Percentiles rank a stretch among this genome's conserved stretches.
phyloP scores from a whole-genome alignment of 2,329 filamentous ascomycete species.

The Scedosporium apiospermum region DNA sequence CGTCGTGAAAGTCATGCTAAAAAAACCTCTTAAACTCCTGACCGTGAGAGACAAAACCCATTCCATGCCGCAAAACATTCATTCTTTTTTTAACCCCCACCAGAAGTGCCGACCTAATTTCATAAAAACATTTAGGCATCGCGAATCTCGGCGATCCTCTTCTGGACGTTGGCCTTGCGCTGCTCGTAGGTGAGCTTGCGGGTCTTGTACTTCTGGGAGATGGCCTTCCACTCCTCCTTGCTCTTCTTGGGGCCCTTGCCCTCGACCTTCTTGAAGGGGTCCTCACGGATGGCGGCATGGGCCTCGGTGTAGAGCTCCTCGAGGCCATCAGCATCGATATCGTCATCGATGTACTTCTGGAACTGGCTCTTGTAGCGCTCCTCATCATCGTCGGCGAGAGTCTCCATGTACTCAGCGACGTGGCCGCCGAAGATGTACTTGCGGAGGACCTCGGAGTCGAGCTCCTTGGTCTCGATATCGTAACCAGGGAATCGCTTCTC shows the following conservation, averaged over 20 bases:
- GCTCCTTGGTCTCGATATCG: conserved; percentile 96
- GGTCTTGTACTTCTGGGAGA: conserved; percentile 81
- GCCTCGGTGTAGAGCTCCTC: conserved; percentile 95
- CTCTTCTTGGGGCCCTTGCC: conserved; percentile 73
- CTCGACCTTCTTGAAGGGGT: conserved; percentile 91
- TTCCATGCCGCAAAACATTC: neutral
- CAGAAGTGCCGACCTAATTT: neutral
- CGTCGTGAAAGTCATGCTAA: conserved; percentile 8
- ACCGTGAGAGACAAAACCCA: conserved; percentile 2
- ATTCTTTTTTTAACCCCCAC: neutral
- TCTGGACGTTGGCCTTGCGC: conserved; percentile 75
- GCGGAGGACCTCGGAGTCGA: conserved; percentile 91
- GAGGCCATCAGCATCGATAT: conserved; percentile 89
- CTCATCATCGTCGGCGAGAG: conserved; percentile 97
- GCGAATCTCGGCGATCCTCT: conserved; percentile 79
- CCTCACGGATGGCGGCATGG: conserved; percentile 93
- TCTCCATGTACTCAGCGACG: conserved; percentile 99
- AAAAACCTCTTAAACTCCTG: conserved; percentile 4
- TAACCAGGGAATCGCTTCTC: conserved; percentile 99
- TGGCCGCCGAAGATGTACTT: conserved; percentile 99
- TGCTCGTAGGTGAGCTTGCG: conserved; percentile 73
- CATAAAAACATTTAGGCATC: conserved; percentile 28
- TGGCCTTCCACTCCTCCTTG: conserved; percentile 95
- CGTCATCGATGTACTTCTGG: conserved; percentile 94
- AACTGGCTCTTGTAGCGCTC: conserved; percentile 99